These are phyloP conservation scores for Trichoderma koningiopsis DNA, from an alignment of 2,329 filamentous ascomycete genomes.

Conservation along the genomic window DNA sequence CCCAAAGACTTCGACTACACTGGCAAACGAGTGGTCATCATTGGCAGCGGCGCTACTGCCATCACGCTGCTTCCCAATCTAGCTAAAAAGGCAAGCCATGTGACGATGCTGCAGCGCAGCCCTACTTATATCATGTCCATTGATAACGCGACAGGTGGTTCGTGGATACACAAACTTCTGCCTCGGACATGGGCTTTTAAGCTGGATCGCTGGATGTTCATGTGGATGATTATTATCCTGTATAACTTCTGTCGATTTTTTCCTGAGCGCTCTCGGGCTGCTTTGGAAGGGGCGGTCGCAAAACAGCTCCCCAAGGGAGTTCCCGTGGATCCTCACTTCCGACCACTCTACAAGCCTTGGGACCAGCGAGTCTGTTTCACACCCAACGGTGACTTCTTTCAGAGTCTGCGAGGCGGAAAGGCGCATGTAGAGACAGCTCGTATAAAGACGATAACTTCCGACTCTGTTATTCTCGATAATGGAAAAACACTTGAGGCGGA, in stretches of 20 bases:
- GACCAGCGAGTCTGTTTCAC: constrained; percentile 68
- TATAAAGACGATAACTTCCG: constrained; percentile 49
- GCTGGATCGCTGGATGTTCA: constrained; percentile 38
- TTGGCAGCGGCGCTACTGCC: constrained; percentile 69
- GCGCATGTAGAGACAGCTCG: constrained; percentile 47
- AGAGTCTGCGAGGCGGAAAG: constrained; percentile 43
- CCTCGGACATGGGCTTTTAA: constrained; percentile 29
- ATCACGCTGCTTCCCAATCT: constrained; percentile 66
- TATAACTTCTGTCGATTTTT: constrained; percentile 26
- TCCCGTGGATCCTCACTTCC: constrained; percentile 56
- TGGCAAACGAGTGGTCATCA: constrained; percentile 64
- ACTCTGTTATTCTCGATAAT: constrained; percentile 47
- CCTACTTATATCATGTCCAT: constrained; percentile 63
- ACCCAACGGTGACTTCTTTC: constrained; percentile 50
- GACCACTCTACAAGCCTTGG: constrained; percentile 60
- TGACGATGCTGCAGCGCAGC: constrained; percentile 71
- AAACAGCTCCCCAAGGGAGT: constrained; percentile 52
- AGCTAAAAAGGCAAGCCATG: constrained; percentile 56
- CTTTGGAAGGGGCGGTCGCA: constrained; percentile 49
- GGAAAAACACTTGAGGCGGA: constrained; percentile 56
- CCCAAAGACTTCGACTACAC: constrained; percentile 66
- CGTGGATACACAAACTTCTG: not conserved
- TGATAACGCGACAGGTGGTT: constrained; percentile 33
- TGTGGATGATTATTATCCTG: constrained; percentile 48
- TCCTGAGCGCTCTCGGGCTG: constrained; percentile 46